Conservation (phyloP, 192 early-diverging fungal species). For the Podila epicladia region DNA sequence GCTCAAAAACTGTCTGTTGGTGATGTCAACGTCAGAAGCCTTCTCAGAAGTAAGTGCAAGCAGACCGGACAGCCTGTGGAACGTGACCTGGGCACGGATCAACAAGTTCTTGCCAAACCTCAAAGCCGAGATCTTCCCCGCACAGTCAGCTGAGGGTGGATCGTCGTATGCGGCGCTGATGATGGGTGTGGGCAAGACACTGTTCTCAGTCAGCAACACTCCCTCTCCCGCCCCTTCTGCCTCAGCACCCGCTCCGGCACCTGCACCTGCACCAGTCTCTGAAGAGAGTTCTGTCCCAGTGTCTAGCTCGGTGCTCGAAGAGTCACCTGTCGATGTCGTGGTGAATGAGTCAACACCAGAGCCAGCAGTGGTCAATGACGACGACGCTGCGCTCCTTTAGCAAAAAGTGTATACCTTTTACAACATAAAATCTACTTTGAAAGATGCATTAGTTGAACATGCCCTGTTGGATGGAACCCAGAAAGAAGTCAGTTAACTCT, state of each 20-base stretch:
- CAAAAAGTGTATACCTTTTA: no score
- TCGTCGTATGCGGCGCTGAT: constrained; percentile 42
- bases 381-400: no score
- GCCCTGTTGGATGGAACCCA: no score
- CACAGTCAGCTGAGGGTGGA: constrained; percentile 24
- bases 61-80: constrained; percentile 67
- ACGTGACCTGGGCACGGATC: constrained; percentile 74
- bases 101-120: constrained; percentile 73
- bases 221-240: background rate
- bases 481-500: no score
- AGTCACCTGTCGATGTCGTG: no score
- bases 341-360: no score
- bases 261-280: background rate
- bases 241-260: background rate
- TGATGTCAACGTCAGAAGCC: constrained; percentile 78
- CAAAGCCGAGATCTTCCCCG: constrained; percentile 60
- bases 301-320: no score
- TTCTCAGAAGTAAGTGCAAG: constrained; percentile 53
- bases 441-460: no score
- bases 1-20: constrained; percentile 85
- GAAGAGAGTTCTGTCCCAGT: no score
- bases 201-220: constrained; percentile 21
- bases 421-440: no score
- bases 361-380: no score
- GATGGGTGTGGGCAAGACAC: constrained; percentile 48